A percentile compares a stretch with the other conserved stretches of the same genome.
phyloP scores from a whole-genome alignment of 345 rosid species.

The Lumnitzera racemosa region DNA sequence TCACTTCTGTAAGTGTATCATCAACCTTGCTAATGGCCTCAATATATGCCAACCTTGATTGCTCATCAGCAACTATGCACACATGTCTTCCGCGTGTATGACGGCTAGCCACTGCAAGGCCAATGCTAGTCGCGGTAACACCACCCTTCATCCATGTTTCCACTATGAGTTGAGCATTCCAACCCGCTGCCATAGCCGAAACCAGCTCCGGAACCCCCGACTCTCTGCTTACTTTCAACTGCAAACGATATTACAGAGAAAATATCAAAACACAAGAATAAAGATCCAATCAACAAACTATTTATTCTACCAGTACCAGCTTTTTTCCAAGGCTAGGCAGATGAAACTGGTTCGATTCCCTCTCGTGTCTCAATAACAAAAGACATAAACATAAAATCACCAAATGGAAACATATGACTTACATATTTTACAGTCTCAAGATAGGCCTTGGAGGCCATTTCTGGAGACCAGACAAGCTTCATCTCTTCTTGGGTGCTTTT shows the following conservation, averaged over 20 bases:
- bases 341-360: background rate
- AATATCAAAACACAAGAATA: background rate
- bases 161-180: conserved; percentile 64
- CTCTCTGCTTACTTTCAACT: conserved; percentile 46
- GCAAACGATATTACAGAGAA: conserved; percentile 3
- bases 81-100: conserved; percentile 74
- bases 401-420: conserved; percentile 3
- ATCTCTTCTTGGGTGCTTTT: conserved; percentile 12
- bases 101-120: conserved; percentile 59
- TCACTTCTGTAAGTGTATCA: conserved; percentile 21
- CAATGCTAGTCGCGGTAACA: conserved; percentile 60
- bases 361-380: background rate
- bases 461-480: conserved; percentile 91
- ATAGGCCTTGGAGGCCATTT: conserved; percentile 65
- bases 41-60: conserved; percentile 48
- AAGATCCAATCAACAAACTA: background rate
- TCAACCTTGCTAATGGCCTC: conserved; percentile 29
- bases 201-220: conserved; percentile 70
- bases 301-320: no score
- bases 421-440: conserved; percentile 61
- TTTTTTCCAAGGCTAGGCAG: background rate
- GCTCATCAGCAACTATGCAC: conserved; percentile 70
- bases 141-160: conserved; percentile 72
- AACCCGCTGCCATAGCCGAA: conserved; percentile 88
- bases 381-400: background rate